Conservation (phyloP, 306 rosid genomes). For the Fagus sylvatica region DNA sequence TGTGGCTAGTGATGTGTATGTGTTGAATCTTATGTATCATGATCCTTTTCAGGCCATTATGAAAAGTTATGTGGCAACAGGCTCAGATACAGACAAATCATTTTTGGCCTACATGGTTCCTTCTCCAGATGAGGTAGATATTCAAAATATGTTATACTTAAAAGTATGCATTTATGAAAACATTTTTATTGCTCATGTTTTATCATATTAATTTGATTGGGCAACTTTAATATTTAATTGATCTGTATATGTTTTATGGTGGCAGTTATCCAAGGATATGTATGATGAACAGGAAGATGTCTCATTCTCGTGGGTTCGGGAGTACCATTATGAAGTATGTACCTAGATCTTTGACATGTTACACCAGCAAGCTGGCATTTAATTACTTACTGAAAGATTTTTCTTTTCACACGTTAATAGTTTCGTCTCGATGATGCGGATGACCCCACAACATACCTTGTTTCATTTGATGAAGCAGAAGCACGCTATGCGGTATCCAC, state of each 20-base stretch:
- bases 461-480: constrained; percentile 79
- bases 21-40: constrained; percentile 22
- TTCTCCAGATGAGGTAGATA: constrained; percentile 78
- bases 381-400: not conserved
- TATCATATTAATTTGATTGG: not conserved
- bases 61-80: constrained; percentile 76
- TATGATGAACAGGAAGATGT: constrained; percentile 87
- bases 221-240: constrained; percentile 6
- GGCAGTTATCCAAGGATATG: constrained; percentile 86
- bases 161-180: constrained; percentile 21
- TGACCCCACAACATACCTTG: constrained; percentile 81
- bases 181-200: not conserved
- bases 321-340: constrained; percentile 92
- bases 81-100: constrained; percentile 68
- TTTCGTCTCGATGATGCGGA: constrained; percentile 84
- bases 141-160: not conserved
- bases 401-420: constrained; percentile 38
- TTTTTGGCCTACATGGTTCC: constrained; percentile 97
- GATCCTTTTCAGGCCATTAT: constrained; percentile 69
- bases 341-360: constrained; percentile 20
- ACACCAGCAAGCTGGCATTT: not conserved
- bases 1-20: constrained; percentile 15
- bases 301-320: constrained; percentile 85
- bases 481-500: constrained; percentile 81
- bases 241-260: constrained; percentile 30